These are phyloP conservation scores for Arthrobotrys pseudoclavata DNA, from an alignment of 2,329 filamentous ascomycete species.

Conservation along the genomic window DNA sequence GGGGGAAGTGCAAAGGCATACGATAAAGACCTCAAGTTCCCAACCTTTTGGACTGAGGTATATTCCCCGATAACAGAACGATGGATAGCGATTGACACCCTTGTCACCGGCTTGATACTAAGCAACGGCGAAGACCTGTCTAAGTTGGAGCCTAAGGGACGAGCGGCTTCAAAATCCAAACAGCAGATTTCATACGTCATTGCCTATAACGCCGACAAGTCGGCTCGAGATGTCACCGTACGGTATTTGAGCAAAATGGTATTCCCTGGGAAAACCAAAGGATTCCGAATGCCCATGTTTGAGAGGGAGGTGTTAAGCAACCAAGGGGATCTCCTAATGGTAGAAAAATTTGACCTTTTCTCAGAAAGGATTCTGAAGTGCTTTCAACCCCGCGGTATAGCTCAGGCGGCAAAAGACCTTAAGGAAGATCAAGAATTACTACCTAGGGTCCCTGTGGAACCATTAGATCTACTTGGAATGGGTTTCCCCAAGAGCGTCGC, in stretches of 20 bases:
- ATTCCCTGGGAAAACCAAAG: constrained; percentile 91
- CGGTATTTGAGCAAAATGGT: constrained; percentile 86
- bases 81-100: constrained; percentile 88
- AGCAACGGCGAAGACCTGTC: constrained; percentile 73
- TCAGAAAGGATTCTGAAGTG: constrained; percentile 83
- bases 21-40: constrained; percentile 54
- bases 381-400: constrained; percentile 78
- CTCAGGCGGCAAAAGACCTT: constrained; percentile 75
- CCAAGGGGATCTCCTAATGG: constrained; percentile 80
- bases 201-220: constrained; percentile 84
- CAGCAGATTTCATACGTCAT: constrained; percentile 92
- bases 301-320: constrained; percentile 84
- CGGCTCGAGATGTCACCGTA: constrained; percentile 93
- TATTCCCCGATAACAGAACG: constrained; percentile 88
- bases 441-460: neutral
- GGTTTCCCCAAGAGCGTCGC: constrained; percentile 86
- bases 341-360: constrained; percentile 91
- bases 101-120: constrained; percentile 70
- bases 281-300: constrained; percentile 80
- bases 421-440: constrained; percentile 78
- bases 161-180: constrained; percentile 84
- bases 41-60: constrained; percentile 81
- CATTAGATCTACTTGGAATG: constrained; percentile 70
- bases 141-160: constrained; percentile 85
- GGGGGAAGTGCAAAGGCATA: constrained; percentile 71